phyloP scores from a whole-genome alignment of 129 eudicot species.

The Cynara cardunculus region DNA sequence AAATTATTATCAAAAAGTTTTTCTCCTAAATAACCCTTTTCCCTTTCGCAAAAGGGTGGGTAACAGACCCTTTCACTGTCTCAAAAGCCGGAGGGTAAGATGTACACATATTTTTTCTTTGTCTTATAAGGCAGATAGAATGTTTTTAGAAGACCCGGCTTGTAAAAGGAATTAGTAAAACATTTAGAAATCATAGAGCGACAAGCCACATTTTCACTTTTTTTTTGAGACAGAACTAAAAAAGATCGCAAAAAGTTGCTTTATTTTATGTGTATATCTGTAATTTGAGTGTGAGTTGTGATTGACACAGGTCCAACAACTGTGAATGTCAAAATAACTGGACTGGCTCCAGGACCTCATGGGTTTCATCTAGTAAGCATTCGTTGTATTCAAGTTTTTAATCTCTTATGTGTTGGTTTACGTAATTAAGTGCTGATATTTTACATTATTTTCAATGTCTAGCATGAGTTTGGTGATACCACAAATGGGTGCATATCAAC shows the following conservation, averaged over 20 bases:
- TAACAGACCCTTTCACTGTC: not conserved
- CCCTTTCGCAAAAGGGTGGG: not conserved
- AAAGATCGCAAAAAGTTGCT: not conserved
- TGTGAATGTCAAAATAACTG: conserved; percentile 71
- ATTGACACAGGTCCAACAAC: conserved; percentile 75
- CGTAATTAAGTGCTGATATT: not conserved
- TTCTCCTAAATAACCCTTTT: not conserved
- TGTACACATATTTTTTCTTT: not conserved
- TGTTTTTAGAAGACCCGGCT: conserved; percentile 3
- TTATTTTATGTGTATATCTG: not conserved
- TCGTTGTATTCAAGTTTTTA: not conserved
- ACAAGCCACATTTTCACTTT: not conserved
- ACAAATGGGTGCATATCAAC: conserved; percentile 98
- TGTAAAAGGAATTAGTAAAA: not conserved
- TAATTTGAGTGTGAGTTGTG: conserved; percentile 6
- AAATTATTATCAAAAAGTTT: too few species aligned
- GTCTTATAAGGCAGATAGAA: not conserved
- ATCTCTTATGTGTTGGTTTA: not conserved
- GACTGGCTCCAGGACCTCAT: conserved; percentile 82
- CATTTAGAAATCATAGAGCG: not conserved
- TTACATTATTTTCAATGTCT: conserved; percentile 10
- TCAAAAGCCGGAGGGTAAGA: not conserved
- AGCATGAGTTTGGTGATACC: conserved; percentile 98
- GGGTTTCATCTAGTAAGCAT: conserved; percentile 81
- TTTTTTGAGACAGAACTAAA: not conserved